Evolutionary conservation across 2,329 filamentous ascomycete genomes (phyloP).

Genomic region (Akanthomyces dipterigenus): DNA sequence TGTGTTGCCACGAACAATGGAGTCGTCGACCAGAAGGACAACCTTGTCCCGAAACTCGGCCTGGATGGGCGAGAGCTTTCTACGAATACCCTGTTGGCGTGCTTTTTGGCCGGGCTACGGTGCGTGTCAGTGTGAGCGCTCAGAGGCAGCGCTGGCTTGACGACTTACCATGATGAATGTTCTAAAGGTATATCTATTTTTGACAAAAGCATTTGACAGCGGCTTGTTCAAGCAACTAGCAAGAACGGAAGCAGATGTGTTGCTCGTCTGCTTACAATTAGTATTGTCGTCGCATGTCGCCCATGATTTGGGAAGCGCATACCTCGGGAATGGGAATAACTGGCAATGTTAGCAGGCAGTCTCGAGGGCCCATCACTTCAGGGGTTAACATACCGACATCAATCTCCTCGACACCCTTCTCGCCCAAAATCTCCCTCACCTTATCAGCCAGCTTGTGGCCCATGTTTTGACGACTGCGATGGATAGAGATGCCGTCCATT

Average conservation of each 20-base stretch:
- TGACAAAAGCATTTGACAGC: conserved; percentile 73
- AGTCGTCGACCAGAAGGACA: conserved; percentile 79
- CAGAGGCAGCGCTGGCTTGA: too few species aligned
- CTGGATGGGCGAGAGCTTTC: conserved; percentile 78
- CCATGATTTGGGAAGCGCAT: background rate
- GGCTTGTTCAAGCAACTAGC: conserved; percentile 65
- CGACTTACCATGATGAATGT: conserved; percentile 54
- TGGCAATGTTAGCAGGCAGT: conserved; percentile 17
- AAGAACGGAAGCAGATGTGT: conserved; percentile 68
- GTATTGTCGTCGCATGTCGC: background rate
- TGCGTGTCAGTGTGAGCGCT: background rate
- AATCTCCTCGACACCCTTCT: conserved; percentile 65
- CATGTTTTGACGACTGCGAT: conserved; percentile 81
- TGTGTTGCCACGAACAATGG: conserved; percentile 75
- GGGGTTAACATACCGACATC: conserved; percentile 45
- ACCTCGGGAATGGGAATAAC: conserved; percentile 66
- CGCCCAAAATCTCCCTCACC: conserved; percentile 60
- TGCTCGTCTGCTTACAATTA: conserved; percentile 54
- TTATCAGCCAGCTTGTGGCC: conserved; percentile 71
- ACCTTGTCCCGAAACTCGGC: conserved; percentile 73
- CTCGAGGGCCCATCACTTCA: too few species aligned
- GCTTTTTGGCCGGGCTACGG: conserved; percentile 59
- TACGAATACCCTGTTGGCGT: conserved; percentile 73
- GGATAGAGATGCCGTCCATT: conserved; percentile 84
- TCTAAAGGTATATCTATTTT: conserved; percentile 59